phyloP scores from a whole-genome alignment of 768 basidiomycete species.

The Tulasnella sp. region DNA sequence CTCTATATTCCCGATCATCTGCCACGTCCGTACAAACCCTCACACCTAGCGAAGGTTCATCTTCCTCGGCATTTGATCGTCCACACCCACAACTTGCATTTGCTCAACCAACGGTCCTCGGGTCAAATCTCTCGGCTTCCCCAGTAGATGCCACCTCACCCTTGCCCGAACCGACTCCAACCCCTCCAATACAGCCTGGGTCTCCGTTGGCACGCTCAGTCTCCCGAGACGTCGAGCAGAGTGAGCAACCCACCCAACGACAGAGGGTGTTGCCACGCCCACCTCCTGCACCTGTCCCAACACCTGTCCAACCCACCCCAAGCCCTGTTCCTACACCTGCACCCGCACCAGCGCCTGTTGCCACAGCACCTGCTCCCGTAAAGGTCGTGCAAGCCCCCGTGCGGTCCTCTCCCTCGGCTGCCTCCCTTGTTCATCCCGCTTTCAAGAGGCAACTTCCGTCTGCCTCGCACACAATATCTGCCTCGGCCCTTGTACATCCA shows the following conservation, averaged over 20 bases:
- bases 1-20: not conserved
- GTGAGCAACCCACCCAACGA: not conserved
- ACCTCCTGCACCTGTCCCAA: not conserved
- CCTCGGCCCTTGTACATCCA: conserved; percentile 6
- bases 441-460: not conserved
- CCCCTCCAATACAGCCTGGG: no score
- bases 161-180: no score
- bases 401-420: not conserved
- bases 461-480: not conserved
- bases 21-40: not conserved
- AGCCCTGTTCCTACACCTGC: not conserved
- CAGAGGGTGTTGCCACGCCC: not conserved
- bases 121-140: no score
- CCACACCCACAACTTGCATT: no score
- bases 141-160: no score
- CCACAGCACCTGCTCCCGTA: not conserved
- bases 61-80: no score
- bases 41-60: not conserved
- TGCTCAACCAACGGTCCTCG: no score
- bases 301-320: not conserved
- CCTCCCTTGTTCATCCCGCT: conserved; percentile 8
- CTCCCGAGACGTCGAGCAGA: not conserved
- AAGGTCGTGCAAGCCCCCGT: not conserved
- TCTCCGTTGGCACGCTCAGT: not conserved
- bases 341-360: not conserved